Conservation (phyloP, 805 yeast species). For the Cyberlindnera maclurae region DNA sequence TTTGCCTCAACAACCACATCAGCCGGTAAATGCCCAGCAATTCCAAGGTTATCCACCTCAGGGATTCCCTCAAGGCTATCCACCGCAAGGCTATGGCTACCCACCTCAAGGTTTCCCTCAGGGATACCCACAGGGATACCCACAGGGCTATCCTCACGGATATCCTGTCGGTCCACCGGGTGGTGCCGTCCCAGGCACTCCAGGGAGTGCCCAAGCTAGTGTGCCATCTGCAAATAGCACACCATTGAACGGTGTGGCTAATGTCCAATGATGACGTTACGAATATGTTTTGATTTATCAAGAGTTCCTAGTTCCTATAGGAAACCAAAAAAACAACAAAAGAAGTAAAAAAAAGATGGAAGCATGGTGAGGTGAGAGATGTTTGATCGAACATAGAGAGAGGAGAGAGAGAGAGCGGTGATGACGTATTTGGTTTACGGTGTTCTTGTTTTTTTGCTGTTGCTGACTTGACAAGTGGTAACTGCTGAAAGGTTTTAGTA, state of each 20-base stretch:
- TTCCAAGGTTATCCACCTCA: conserved; percentile 5
- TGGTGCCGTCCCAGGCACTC: no score
- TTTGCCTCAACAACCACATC: conserved; percentile 5
- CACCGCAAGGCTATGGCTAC: conserved; percentile 10
- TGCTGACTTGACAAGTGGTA: no score
- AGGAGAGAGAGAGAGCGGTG: neutral
- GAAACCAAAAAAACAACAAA: conserved; percentile 1
- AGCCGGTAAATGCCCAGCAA: neutral
- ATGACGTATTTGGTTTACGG: neutral
- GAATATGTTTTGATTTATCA: no score
- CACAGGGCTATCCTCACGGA: no score
- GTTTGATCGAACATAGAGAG: neutral
- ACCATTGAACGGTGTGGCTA: no score
- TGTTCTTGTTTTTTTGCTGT: no score
- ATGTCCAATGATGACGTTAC: no score
- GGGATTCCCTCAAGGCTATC: conserved; percentile 4
- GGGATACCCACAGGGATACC: conserved; percentile 3
- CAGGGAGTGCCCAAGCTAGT: no score
- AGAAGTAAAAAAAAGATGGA: conserved; percentile 1
- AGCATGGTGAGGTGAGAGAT: neutral
- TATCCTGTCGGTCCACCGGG: neutral
- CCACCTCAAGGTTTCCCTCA: conserved; percentile 14
- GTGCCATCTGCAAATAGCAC: no score
- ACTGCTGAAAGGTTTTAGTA: no score
- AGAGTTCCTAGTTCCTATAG: neutral